phyloP scores from a whole-genome alignment of 768 basidiomycete species.

The Lactifluus volemus region DNA sequence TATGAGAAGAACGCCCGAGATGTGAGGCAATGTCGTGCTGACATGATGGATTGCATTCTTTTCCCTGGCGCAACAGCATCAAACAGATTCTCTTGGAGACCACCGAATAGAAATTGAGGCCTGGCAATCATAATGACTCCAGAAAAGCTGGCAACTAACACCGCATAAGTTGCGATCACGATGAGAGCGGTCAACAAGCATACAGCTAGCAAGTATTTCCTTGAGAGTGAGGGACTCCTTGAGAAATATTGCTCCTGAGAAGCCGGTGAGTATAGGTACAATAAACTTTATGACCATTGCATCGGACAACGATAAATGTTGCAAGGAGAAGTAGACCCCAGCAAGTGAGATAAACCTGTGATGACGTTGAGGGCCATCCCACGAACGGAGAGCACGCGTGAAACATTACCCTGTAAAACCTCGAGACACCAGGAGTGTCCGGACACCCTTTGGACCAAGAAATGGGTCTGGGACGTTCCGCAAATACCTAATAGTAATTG shows the following conservation, averaged over 20 bases:
- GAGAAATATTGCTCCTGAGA: slow-evolving; percentile 53
- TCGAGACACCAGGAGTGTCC: slow-evolving; percentile 45
- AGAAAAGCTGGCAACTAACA: slow-evolving; percentile 49
- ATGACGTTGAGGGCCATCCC: not conserved
- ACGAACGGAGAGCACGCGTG: not conserved
- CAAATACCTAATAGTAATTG: slow-evolving; percentile 25
- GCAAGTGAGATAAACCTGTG: slow-evolving; percentile 63
- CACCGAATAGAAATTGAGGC: slow-evolving; percentile 65
- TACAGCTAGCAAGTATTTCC: slow-evolving; percentile 49
- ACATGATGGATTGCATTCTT: slow-evolving; percentile 56
- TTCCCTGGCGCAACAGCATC: slow-evolving; percentile 22
- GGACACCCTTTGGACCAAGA: slow-evolving; percentile 61
- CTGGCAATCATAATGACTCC: slow-evolving; percentile 80
- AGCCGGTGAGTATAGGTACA: slow-evolving; percentile 52
- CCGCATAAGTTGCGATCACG: not conserved
- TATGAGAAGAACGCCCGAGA: not conserved
- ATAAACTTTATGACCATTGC: slow-evolving; percentile 73
- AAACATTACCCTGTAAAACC: slow-evolving; percentile 52
- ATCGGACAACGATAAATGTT: slow-evolving; percentile 72
- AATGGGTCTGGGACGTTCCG: slow-evolving; percentile 47
- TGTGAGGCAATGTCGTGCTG: slow-evolving; percentile 11
- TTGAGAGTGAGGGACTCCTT: slow-evolving; percentile 48
- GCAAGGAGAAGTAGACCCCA: slow-evolving; percentile 60
- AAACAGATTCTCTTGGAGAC: not conserved
- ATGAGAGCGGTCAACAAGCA: slow-evolving; percentile 6